These are phyloP conservation scores for Russula sp. DNA, from an alignment of 768 basidiomycete species.

Conservation along the genomic window DNA sequence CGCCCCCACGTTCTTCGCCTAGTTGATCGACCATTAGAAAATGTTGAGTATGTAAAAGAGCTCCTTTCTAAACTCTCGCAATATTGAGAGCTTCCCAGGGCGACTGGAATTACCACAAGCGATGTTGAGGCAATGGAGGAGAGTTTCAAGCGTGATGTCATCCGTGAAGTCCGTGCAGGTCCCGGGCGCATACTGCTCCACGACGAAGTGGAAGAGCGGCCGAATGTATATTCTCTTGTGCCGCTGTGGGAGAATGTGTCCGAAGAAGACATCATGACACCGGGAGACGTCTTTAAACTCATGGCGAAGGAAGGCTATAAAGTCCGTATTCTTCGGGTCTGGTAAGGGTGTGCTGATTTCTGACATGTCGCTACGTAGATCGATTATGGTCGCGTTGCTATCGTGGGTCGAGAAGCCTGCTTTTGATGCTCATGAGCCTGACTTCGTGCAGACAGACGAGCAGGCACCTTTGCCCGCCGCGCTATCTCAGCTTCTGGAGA, in stretches of 20 bases:
- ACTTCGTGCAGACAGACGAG: constrained; percentile 75
- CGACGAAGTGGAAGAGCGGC: constrained; percentile 91
- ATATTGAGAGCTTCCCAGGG: constrained; percentile 39
- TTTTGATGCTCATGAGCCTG: neutral
- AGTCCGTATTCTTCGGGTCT: constrained; percentile 33
- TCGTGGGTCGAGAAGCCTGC: constrained; percentile 47
- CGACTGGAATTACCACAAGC: constrained; percentile 87
- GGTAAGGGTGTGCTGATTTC: neutral
- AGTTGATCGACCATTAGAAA: constrained; percentile 82
- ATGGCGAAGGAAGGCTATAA: constrained; percentile 72
- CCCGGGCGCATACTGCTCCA: constrained; percentile 83
- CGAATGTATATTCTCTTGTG: constrained; percentile 84
- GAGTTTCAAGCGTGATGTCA: constrained; percentile 80
- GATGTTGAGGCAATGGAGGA: constrained; percentile 91
- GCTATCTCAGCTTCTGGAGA: constrained; percentile 68
- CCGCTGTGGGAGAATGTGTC: constrained; percentile 91
- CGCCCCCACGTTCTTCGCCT: constrained; percentile 87
- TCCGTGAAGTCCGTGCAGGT: constrained; percentile 68
- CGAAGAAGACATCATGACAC: constrained; percentile 81
- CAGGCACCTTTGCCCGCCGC: constrained; percentile 92
- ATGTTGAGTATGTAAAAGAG: constrained; percentile 69
- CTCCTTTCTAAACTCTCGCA: neutral
- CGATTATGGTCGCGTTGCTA: constrained; percentile 83
- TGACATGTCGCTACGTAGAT: constrained; percentile 42
- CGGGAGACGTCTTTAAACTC: constrained; percentile 72